Base-by-base conservation (phyloP, 2,329 filamentous ascomycete genomes). In the Neurospora crassa region DNA sequence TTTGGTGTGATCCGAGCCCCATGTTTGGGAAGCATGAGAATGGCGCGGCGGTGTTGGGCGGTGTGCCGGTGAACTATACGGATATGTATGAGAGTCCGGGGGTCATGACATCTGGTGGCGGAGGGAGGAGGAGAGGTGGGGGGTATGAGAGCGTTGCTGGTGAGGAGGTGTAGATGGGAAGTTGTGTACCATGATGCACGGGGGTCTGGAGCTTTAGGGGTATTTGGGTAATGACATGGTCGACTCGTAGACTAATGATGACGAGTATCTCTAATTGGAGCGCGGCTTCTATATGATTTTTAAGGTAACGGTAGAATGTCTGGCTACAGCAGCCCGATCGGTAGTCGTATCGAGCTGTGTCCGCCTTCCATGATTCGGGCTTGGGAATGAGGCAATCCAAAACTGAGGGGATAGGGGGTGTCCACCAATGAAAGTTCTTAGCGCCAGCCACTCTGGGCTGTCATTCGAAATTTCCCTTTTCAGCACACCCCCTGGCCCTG, bases 1-100 rank as follows among this genome's bases (percentile, higher is more conserved):
- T 99, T 80, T 98, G 94, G 93, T 95, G 92, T 77, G 96, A 98
- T 79, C 89, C 92, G 1, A 90, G 92, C 2, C 92, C 95, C 0
- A 80, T 97, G 20, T 95, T 97, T 79, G 89, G 91, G 12, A 88
- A 86, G 76, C 87, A 91, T 71, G 89, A 92, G 77, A 91, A 88
- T 69, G 94, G 94, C 14, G 85, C 86, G 63, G 94, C 92, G 0
- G 83, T 94, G 79, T 82, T 99, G 8, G 92, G 90, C 16, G 95
- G 96, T 2, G 87, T 92, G 77, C 83, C 86, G 47, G 88, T 99
- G 67, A 93, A 97, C 81, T 99, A 97, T 80, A 92, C 92, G 24
- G 88, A 87, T 71, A 89, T 98, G 86, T 99, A 97, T 81, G 95
- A 98, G 80, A 88, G 91, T 24, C 95, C 95, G 6, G 82, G 85